phyloP scores from a whole-genome alignment of 2,329 filamentous ascomycete genomes.

The Fusarium palustre region DNA sequence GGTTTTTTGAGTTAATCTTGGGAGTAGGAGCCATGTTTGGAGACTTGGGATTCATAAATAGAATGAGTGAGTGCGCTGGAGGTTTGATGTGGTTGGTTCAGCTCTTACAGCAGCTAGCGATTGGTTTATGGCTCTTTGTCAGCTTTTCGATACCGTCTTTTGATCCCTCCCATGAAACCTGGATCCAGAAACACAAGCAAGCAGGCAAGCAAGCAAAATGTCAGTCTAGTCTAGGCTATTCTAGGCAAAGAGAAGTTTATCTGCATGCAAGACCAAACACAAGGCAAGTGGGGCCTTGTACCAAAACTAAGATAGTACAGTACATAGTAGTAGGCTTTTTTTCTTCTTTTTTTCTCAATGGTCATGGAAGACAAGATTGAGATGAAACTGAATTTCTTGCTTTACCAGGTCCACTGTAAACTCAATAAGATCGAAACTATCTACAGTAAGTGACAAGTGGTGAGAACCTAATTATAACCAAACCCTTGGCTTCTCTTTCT shows the following conservation, averaged over 20 bases:
- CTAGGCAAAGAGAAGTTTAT: slow-evolving; percentile 16
- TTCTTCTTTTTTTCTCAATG: no score
- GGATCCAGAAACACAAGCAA: background rate
- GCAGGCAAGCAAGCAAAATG: slow-evolving; percentile 12
- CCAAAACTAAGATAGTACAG: no score
- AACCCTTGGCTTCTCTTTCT: background rate
- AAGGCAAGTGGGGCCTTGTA: slow-evolving; percentile 25
- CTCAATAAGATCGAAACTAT: background rate
- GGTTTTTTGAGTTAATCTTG: slow-evolving; percentile 77
- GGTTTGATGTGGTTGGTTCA: slow-evolving; percentile 28
- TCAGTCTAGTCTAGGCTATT: slow-evolving; percentile 16
- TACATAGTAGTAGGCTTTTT: no score
- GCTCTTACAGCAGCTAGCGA: slow-evolving; percentile 11
- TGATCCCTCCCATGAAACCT: background rate
- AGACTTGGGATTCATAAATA: slow-evolving; percentile 9
- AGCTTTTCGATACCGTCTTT: slow-evolving; percentile 13
- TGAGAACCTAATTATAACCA: slow-evolving; percentile 32
- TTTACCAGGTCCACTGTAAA: background rate
- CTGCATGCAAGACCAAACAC: slow-evolving; percentile 24
- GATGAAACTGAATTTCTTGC: slow-evolving; percentile 11
- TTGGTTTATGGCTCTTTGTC: slow-evolving; percentile 33
- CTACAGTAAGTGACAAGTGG: slow-evolving; percentile 6
- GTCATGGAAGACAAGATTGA: background rate
- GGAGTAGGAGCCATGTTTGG: slow-evolving; percentile 62
- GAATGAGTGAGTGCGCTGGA: background rate